Base-by-base conservation (phyloP, 768 basidiomycete genomes). In the Amanita polypyramis region DNA sequence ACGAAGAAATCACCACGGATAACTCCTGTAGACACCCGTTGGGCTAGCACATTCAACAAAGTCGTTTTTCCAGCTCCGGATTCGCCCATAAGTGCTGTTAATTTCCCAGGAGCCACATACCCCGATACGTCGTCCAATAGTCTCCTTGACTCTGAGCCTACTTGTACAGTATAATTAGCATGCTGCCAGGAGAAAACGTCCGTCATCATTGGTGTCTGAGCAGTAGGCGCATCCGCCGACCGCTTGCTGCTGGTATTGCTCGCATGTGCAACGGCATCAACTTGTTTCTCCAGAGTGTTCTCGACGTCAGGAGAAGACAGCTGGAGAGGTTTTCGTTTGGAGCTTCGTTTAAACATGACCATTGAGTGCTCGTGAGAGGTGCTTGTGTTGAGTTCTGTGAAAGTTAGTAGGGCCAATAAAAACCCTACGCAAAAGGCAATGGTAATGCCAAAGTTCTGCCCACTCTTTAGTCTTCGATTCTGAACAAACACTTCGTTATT, bases 151-250 rank as follows among this genome's bases (percentile, higher is more conserved):
- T 74, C 76, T 2, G 69, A 70, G 4, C 64, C 52, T 11, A 80
- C 69, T 1, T 74, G 68, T 0, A 92, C 80, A 29, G 73, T 73
- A 59, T 92, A 94, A 47, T 70, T 66, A 43, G 90, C 52, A 51
- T 79, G 67, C 44, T 80, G 72, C 87, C 88, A 96, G 1, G 91
- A 87, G 64, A 96, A 93, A 4, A 81, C 72, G 54, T 83, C 73
- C 17, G 61, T 69, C 71, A 63, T 67, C n/a, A n/a, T n/a, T n/a
- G n/a, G n/a, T n/a, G n/a, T n/a, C 47, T 60, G 70, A 49, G 65
- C 67, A 52, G 67, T 58, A 51, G 65, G 63, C 32, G 65, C 54
- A 19, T 62, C 56, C 0, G 52, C 43, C 2, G 58, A 59, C 27
- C 55, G 54, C 12, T 59, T 25, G 9, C 57, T 23, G 55, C 55